Base-by-base conservation (phyloP, 306 rosid genomes). In the Cucurbita maxima region DNA sequence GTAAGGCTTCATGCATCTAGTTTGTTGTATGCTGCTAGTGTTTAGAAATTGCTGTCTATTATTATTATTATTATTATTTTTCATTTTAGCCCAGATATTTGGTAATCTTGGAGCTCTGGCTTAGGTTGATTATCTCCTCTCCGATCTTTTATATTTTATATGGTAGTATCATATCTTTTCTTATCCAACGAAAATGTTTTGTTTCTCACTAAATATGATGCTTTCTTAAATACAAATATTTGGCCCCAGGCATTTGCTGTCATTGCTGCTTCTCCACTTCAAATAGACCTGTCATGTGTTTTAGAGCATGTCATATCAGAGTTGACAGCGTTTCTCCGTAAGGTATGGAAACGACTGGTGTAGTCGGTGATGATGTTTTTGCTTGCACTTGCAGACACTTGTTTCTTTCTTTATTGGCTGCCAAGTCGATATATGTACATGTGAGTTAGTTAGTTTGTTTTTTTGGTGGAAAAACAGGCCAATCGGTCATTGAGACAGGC, bases 401-500 rank as follows among this genome's bases (percentile, higher is more conserved):
- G 3, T 70, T 45, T 75, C 76, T 77, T 10, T 62, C 20, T 47
- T 70, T 59, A 37, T 74, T 79, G 54, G 20, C 71, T 59, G 36
- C 16, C 41, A 40, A n/a, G 41, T 72, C 43, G 15, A 48, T 47
- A 51, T 20, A 37, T 52, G 52, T 38, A 50, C 40, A 36, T 70
- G 75, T 79, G 77, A 54, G 61, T 74, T 70, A 56, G 48, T 59
- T 79, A 76, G 74, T 48, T 64, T 71, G 44, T 56, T 58, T 48
- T 41, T 30, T 3, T 30, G 34, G 75, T 58, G 79, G 78, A 76
- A 55, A 36, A 84, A 86, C 85, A 95, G 99, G 99, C 99, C 79
- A 95, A 95, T 84, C 92, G 99, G 50, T 91, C 90, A 34, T 73
- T 95, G 81, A 91, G 97, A 84, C 97, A 95, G 83, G 96, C 99